phyloP scores from a whole-genome alignment of 192 early-diverging fungal genomes.

The Chytriomyces confervae region DNA sequence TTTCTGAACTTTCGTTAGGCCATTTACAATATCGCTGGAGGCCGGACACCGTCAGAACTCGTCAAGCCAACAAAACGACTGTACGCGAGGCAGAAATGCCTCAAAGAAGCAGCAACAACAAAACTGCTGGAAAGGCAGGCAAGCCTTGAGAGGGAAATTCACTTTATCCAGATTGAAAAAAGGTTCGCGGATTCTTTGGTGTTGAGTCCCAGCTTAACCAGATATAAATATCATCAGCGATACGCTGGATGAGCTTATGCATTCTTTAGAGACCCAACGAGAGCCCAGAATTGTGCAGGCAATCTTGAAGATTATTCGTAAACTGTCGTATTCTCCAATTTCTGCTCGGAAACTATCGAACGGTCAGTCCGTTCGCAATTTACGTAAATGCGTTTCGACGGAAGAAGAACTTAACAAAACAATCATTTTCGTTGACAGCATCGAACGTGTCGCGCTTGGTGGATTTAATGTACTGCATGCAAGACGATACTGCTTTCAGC shows the following conservation, averaged over 20 bases:
- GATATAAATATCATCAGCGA: background rate
- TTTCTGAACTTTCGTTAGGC: background rate
- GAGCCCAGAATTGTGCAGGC: background rate
- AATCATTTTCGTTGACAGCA: background rate
- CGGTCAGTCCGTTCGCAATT: constrained; percentile 1
- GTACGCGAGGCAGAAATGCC: background rate
- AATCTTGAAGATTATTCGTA: constrained; percentile 15
- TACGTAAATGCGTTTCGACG: background rate
- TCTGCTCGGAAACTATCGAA: constrained; percentile 5
- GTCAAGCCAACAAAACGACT: background rate
- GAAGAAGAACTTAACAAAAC: background rate
- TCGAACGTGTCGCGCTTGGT: background rate
- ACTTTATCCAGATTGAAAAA: constrained; percentile 29
- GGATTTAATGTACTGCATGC: background rate
- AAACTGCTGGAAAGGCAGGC: constrained; percentile 5
- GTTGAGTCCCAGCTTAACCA: no score
- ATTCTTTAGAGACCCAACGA: background rate
- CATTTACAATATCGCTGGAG: background rate
- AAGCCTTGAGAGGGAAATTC: background rate
- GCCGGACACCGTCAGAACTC: background rate
- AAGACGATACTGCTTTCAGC: constrained; percentile 7
- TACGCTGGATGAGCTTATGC: background rate
- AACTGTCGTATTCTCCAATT: background rate
- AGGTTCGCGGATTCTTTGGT: background rate
- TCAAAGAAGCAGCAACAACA: background rate